These are phyloP conservation scores for Vigna unguiculata DNA, from an alignment of 306 rosid genomes.

Conservation along the genomic window DNA sequence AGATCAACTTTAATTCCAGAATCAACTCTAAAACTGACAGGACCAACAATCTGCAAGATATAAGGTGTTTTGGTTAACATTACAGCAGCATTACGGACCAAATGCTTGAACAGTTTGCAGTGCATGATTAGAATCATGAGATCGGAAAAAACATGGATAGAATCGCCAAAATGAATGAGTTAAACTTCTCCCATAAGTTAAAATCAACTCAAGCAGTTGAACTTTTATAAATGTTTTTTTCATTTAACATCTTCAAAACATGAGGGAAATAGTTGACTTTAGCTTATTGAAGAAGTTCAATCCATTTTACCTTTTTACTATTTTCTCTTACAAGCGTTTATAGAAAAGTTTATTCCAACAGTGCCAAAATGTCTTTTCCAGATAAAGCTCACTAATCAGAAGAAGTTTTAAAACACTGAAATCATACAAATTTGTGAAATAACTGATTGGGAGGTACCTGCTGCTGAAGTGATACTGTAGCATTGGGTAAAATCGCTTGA, in stretches of 20 bases:
- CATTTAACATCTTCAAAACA: background rate
- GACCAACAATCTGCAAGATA: constrained; percentile 80
- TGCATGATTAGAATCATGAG: background rate
- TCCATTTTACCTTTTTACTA: background rate
- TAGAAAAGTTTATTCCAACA: background rate
- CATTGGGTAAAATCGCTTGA: constrained; percentile 72
- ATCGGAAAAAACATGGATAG: background rate
- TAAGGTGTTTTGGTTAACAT: constrained; percentile 8
- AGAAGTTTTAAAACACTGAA: background rate
- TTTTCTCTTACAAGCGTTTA: background rate
- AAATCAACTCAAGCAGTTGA: background rate
- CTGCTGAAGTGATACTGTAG: constrained; percentile 85
- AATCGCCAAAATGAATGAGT: background rate
- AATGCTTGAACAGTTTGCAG: constrained; percentile 20
- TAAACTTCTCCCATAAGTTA: background rate
- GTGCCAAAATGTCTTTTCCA: background rate
- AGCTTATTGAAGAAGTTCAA: background rate
- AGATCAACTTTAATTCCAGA: constrained; percentile 73
- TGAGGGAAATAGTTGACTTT: background rate
- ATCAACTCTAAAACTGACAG: constrained; percentile 85
- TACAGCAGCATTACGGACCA: constrained; percentile 17
- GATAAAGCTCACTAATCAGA: constrained; percentile 28
- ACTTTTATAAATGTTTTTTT: background rate
- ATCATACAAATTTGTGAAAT: constrained; percentile 35
- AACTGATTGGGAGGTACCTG: constrained; percentile 66